A percentile compares a stretch with the other conserved stretches of the same genome.
Conservation (phyloP, 2,329 filamentous ascomycete genomes). For the Fusarium subglutinans region DNA sequence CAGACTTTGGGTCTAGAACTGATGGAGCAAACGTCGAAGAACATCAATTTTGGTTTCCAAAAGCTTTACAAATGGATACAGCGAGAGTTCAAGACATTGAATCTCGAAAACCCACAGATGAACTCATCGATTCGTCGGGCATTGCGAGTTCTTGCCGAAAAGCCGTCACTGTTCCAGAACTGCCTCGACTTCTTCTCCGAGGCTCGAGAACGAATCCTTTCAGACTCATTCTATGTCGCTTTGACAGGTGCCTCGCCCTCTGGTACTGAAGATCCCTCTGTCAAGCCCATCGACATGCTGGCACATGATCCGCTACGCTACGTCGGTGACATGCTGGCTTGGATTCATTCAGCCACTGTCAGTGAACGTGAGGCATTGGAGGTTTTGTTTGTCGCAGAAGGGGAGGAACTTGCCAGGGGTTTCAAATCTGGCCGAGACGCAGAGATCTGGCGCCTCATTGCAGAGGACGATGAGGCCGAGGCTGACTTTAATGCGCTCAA, state of each 20-base stretch:
- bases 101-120: slow-evolving; percentile 94
- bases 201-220: slow-evolving; percentile 84
- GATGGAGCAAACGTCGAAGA: slow-evolving; percentile 88
- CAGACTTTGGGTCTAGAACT: slow-evolving; percentile 89
- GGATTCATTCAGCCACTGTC: slow-evolving; percentile 93
- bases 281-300: slow-evolving; percentile 92
- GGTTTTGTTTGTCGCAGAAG: slow-evolving; percentile 88
- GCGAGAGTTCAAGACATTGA: slow-evolving; percentile 88
- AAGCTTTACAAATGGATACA: slow-evolving; percentile 97
- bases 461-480: slow-evolving; percentile 63
- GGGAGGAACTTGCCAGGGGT: slow-evolving; percentile 84
- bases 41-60: slow-evolving; percentile 89
- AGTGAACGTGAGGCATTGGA: slow-evolving; percentile 94
- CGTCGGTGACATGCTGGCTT: slow-evolving; percentile 96
- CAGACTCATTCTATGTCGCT: slow-evolving; percentile 88
- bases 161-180: slow-evolving; percentile 89
- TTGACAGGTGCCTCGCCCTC: slow-evolving; percentile 76
- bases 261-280: slow-evolving; percentile 65
- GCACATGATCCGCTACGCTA: slow-evolving; percentile 93
- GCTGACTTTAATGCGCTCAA: slow-evolving; percentile 80
- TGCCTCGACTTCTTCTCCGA: slow-evolving; percentile 95
- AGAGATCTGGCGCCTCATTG: slow-evolving; percentile 80
- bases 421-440: slow-evolving; percentile 82
- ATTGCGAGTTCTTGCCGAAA: slow-evolving; percentile 85
- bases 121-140: slow-evolving; percentile 84